Conservation (phyloP, 1,284 basidiomycete species). For the Ustilago esculenta region DNA sequence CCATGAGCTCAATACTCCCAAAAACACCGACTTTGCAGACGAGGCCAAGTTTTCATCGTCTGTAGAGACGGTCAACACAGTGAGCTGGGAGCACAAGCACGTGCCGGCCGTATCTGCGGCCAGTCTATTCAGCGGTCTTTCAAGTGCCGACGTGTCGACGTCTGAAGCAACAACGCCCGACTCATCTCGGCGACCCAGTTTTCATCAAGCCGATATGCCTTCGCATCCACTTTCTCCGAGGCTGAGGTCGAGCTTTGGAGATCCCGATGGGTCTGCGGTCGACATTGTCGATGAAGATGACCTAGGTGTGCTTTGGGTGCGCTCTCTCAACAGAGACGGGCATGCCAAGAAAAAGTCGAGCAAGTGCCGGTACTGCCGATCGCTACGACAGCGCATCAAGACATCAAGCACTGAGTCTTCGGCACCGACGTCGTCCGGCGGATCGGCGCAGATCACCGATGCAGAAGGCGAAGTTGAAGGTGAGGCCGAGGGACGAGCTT, state of each 20-base stretch:
- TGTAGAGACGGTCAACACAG: constrained; percentile 36
- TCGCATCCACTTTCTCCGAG: constrained; percentile 15
- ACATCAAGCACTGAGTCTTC: constrained; percentile 15
- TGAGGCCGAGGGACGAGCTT: background rate
- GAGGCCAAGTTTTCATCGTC: constrained; percentile 40
- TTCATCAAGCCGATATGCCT: constrained; percentile 17
- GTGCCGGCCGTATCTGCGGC: constrained; percentile 1
- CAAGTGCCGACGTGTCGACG: constrained; percentile 31
- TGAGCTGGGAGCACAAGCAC: constrained; percentile 22
- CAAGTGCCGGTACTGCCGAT: constrained; percentile 45
- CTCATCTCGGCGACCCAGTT: constrained; percentile 41
- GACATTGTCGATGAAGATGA: constrained; percentile 34
- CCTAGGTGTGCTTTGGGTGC: constrained; percentile 12
- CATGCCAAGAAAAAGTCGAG: constrained; percentile 46
- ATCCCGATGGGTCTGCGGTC: constrained; percentile 1
- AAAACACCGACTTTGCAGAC: constrained; percentile 16
- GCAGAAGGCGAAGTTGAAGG: constrained; percentile 23
- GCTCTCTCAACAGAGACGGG: constrained; percentile 38
- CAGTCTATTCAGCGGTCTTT: constrained; percentile 14
- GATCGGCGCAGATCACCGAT: constrained; percentile 42
- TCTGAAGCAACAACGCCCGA: constrained; percentile 44
- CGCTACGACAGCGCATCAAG: constrained; percentile 38
- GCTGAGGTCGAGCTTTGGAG: constrained; percentile 12
- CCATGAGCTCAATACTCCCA: constrained; percentile 32
- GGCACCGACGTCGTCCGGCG: constrained; percentile 24